phyloP scores from a whole-genome alignment of 768 basidiomycete genomes.

The Collybiopsis confluens region DNA sequence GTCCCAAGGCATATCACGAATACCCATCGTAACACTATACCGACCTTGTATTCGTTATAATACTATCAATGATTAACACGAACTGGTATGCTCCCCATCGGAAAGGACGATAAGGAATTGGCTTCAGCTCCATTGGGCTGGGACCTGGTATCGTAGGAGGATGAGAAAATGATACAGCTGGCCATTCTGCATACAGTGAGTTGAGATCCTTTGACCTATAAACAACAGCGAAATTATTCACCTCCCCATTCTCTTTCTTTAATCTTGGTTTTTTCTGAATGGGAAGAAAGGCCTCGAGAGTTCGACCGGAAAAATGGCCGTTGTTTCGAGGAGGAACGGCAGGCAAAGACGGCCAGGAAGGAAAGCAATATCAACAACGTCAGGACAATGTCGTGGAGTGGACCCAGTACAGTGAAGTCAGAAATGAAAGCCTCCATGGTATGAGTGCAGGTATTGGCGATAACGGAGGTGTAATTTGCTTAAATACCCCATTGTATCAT shows the following conservation, averaged over 20 bases:
- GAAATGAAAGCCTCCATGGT: not conserved
- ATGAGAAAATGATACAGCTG: slow-evolving; percentile 44
- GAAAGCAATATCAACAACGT: not conserved
- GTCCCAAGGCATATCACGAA: slow-evolving; percentile 61
- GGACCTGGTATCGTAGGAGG: slow-evolving; percentile 42
- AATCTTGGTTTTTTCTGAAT: not conserved
- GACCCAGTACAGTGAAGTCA: not conserved
- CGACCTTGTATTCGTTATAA: slow-evolving; percentile 73
- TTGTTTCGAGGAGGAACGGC: not conserved
- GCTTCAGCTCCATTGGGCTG: slow-evolving; percentile 39
- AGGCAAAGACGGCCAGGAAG: not conserved
- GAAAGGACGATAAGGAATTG: slow-evolving; percentile 65
- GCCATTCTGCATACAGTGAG: slow-evolving; percentile 37
- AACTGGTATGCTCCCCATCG: slow-evolving; percentile 61
- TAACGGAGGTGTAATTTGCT: too few species aligned
- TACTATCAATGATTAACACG: slow-evolving; percentile 34
- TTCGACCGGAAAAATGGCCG: not conserved
- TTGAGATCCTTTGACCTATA: not conserved
- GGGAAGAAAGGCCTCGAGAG: not conserved
- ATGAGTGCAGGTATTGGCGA: too few species aligned
- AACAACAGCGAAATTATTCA: not conserved
- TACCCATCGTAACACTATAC: slow-evolving; percentile 63
- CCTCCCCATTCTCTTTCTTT: slow-evolving; percentile 8
- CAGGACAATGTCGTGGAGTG: not conserved
- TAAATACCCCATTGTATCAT: too few species aligned